Percentiles rank a stretch among this genome's conserved stretches.
phyloP scores from a whole-genome alignment of 2,329 filamentous ascomycete genomes.

The Emydomyces testavorans region DNA sequence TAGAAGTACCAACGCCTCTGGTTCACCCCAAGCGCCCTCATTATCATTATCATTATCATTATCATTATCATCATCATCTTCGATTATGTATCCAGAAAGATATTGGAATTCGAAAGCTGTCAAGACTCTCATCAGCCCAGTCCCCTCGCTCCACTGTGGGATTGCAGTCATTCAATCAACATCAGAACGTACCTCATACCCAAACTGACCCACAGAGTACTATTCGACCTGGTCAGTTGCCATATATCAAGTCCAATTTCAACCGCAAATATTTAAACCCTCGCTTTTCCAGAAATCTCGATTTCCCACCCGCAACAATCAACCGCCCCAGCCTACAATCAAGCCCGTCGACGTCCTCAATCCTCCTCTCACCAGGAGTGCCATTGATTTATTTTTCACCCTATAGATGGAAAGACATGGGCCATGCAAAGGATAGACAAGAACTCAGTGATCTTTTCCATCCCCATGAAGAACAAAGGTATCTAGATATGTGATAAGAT shows the following conservation, averaged over 20 bases:
- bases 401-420: too few species aligned
- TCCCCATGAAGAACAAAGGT: too few species aligned
- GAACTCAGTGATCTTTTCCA: too few species aligned
- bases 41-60: too few species aligned
- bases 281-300: conserved; percentile 1
- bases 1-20: not conserved
- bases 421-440: too few species aligned
- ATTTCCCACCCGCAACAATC: not conserved
- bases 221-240: conserved; percentile 6
- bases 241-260: too few species aligned
- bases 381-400: not conserved
- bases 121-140: not conserved
- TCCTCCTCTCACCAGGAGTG: not conserved
- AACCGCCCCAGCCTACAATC: not conserved
- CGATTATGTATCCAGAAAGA: not conserved
- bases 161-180: not conserved
- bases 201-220: conserved; percentile 33
- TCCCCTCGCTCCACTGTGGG: not conserved
- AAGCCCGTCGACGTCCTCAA: not conserved
- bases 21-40: too few species aligned
- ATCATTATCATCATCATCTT: not conserved
- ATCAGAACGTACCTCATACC: conserved; percentile 22
- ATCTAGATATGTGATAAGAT: too few species aligned
- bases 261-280: not conserved
- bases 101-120: not conserved